These are phyloP conservation scores for Trichoderma hamatum DNA, from an alignment of 2,329 filamentous ascomycete genomes.

Conservation along the genomic window DNA sequence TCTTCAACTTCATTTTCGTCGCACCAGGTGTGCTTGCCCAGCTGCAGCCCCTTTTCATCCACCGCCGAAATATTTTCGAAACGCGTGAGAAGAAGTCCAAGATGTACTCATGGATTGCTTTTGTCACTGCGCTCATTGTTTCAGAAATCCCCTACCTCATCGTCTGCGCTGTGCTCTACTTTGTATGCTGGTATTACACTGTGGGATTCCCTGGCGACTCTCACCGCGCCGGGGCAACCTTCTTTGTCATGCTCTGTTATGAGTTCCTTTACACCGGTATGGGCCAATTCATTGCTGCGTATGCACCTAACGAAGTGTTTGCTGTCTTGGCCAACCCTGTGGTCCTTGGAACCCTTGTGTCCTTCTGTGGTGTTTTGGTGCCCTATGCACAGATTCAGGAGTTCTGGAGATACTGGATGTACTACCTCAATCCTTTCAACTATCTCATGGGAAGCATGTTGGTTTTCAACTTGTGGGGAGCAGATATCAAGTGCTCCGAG, in stretches of 20 bases:
- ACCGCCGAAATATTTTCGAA: slow-evolving; percentile 60
- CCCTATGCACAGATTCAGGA: slow-evolving; percentile 63
- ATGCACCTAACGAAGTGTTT: slow-evolving; percentile 63
- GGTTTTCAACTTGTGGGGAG: slow-evolving; percentile 53
- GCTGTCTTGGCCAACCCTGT: slow-evolving; percentile 61
- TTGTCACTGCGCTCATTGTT: slow-evolving; percentile 56
- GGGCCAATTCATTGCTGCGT: slow-evolving; percentile 65
- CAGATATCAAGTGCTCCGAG: slow-evolving; percentile 50
- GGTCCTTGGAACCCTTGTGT: slow-evolving; percentile 60
- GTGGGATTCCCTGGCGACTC: slow-evolving; percentile 53
- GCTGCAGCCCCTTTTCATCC: slow-evolving; percentile 61
- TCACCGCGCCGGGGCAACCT: slow-evolving; percentile 53
- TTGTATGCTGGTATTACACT: slow-evolving; percentile 61
- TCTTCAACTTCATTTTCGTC: slow-evolving; percentile 67
- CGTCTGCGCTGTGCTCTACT: slow-evolving; percentile 55
- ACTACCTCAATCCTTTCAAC: slow-evolving; percentile 64
- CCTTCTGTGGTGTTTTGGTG: slow-evolving; percentile 76
- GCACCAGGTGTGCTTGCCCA: slow-evolving; percentile 61
- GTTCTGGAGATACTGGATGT: slow-evolving; percentile 72
- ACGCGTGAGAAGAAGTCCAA: slow-evolving; percentile 63
- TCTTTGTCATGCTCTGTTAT: slow-evolving; percentile 61
- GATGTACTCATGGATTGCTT: slow-evolving; percentile 63
- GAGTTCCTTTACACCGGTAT: slow-evolving; percentile 64
- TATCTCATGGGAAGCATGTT: slow-evolving; percentile 62
- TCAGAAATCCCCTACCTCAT: slow-evolving; percentile 52